Evolutionary conservation across 176 grass and related monocot species (phyloP), one percentile per base, ranked within the genome.

Genomic region (Triticum urartu): DNA sequence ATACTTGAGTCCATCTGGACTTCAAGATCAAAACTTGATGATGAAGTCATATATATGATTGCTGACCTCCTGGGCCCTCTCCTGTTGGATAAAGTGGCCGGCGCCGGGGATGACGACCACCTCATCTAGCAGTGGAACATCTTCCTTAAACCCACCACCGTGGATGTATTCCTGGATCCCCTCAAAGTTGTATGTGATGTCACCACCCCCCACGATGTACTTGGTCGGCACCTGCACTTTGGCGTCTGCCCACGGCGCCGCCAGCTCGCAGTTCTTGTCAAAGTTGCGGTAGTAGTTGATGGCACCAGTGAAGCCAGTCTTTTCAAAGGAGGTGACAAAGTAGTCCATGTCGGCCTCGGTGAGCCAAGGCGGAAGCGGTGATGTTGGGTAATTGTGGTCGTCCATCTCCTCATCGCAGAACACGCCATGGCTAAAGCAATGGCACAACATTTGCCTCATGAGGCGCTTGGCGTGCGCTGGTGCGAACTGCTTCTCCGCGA

Each of bases 261-360:
- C 48, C 62, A 86, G 62, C 70, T 89, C 78, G 63, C 88, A 89
- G 83, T 89, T 89, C 35, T 26, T 73, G 78, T 89, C 78, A 71
- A 89, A 69, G 71, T 85, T 86, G 36, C 83, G 88, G 71, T 89
- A 89, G 63, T 77, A 89, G 83, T 86, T 86, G 63, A 90, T 86
- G 64, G 2, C 62, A 14, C 79, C 78, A 3, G 88, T 86, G 79
- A 90, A 90, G 1, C 79, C 83, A 11, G 88, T 89, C 78, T 20
- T 67, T 83, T 89, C 88, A 62, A 89, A 89, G 21, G 50, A 70
- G 7, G 83, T 22, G 6, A 28, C 88, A 71, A 89, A 89, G 62
- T 81, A 12, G 25, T 61, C 88, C 15, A 89, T 36, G 36, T 86
- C 88, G 11, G 64, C 83, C 71, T 86, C 70, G 3, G 78, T 86